Evolutionary conservation across 306 rosid genomes (phyloP), one percentile per base, ranked within the genome.

Genomic region (Erythrophleum fordii): DNA sequence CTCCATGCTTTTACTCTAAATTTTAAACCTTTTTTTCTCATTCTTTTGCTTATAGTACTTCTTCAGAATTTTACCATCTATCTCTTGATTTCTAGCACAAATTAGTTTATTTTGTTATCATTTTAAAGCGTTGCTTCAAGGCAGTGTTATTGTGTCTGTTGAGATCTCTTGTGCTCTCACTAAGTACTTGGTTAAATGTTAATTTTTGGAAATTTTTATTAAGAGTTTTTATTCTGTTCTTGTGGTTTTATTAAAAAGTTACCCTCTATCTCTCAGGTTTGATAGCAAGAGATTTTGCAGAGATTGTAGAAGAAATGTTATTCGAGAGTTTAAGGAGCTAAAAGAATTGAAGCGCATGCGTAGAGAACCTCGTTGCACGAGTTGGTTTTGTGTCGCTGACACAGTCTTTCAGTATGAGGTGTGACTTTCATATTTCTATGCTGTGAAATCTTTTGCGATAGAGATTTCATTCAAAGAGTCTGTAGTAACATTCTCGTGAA

Each of bases 261-360:
- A 45, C 37, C 65, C 75, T 83, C 77, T 79, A 35, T 85, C 77
- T 66, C 29, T 71, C 93, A 95, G 99, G 92, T 95, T 95, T 87
- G 98, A 95, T 78, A 95, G 97, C 97, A 95, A 95, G 93, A 95
- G 98, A 78, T 95, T 95, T 86, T 95, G 98, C 82, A 85, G 98
- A 92, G 98, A 95, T 78, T 95, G 98, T 88, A 91, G 98, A 89
- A 90, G 97, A 85, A 95, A 95, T 85, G 98, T 95, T 49, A 92
- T 95, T 81, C 90, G 97, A 25, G 97, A 95, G 84, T 95, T 95
- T 92, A 95, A 93, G 90, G 99, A 95, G 81, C 93, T 95, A 42
- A 95, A 93, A 84, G 99, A 95, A 82, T 90, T 93, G 79, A 95
- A 91, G 90, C 99, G 99, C 82, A 82, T 95, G 91, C 88, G 94